Base-by-base conservation (phyloP, 2,329 filamentous ascomycete species). In the Didymella pinodella region DNA sequence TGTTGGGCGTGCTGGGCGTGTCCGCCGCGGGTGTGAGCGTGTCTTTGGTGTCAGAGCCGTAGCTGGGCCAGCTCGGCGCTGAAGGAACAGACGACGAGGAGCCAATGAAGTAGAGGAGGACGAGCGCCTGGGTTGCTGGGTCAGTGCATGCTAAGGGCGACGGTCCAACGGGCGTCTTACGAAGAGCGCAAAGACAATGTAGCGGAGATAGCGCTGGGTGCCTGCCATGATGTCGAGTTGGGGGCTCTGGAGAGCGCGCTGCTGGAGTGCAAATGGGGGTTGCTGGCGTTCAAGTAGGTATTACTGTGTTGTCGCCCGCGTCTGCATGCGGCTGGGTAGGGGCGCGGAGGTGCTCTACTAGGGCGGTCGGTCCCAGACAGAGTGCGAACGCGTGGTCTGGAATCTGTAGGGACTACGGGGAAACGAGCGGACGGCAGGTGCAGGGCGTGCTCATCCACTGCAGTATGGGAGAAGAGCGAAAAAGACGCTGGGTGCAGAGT, bases 71-170 rank as follows among this genome's bases (percentile, higher is more conserved):
- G 60, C 57, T 67, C 12, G 57, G 48, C 2, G 72, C 65, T 8
- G 77, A 67, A 65, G 76, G 74, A 47, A 79, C 77, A 26, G 78
- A 77, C 31, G 83, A 86, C 63, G 82, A 90, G 47, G 82, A 85
- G 64, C 91, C 90, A 73, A 96, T 86, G 79, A 94, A 92, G 81
- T 94, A 95, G 76, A 97, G 85, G 63, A 96, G 82, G 63, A 88
- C 83, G 64, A 96, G 78, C 57, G 87, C 81, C 84, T 86, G 66
- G 32, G 16, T 36, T n/a, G 32, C 20, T 40, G 20, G 38, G 62
- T 70, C 50, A 69, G 47, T 61, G 43, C 7, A 45, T 48, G 56
- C 31, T 25, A 22, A 32, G n/a, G 44, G 38, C 22, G 14, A 31
- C 16, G n/a, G n/a, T n/a, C 16, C 11, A 10, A 38, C 22, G 54